Percentiles rank a stretch among this genome's conserved stretches.
Evolutionary conservation across 352 stramenopile genomes (phyloP).

Genomic region (Globisporangium echinulatum): DNA sequence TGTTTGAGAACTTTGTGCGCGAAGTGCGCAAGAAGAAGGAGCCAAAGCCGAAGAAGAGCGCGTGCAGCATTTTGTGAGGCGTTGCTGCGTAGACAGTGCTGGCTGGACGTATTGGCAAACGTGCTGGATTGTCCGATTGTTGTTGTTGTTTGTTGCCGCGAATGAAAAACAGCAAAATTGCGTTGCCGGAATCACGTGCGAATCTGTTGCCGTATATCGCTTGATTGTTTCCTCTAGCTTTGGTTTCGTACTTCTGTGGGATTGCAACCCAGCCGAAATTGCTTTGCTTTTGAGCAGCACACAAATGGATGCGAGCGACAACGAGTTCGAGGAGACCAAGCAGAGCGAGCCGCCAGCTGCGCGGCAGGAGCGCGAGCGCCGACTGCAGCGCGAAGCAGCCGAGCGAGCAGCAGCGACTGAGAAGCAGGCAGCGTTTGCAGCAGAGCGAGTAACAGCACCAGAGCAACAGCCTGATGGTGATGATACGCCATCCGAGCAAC

Average conservation of each 20-base stretch:
- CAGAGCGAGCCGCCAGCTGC: slow-evolving; percentile 5
- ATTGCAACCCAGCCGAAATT: background rate
- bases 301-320: background rate
- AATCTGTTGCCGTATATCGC: too few species aligned
- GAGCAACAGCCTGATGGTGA: too few species aligned
- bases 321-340: slow-evolving; percentile 10
- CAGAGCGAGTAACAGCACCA: background rate
- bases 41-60: slow-evolving; percentile 68
- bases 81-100: too few species aligned
- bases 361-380: background rate
- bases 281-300: background rate
- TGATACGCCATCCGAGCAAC: too few species aligned
- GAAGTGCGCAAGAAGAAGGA: slow-evolving; percentile 79
- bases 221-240: too few species aligned
- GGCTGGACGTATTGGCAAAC: too few species aligned
- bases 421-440: background rate
- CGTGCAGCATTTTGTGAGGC: slow-evolving; percentile 56
- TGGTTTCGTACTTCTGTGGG: too few species aligned
- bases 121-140: too few species aligned
- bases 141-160: too few species aligned
- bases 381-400: background rate
- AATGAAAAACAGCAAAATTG: too few species aligned
- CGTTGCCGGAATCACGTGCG: too few species aligned
- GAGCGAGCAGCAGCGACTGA: background rate
- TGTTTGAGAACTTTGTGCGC: slow-evolving; percentile 86